Percentiles rank a stretch among this genome's conserved stretches.
Evolutionary conservation across 768 basidiomycete genomes (phyloP).

Genomic region (Suillus hirtellus): DNA sequence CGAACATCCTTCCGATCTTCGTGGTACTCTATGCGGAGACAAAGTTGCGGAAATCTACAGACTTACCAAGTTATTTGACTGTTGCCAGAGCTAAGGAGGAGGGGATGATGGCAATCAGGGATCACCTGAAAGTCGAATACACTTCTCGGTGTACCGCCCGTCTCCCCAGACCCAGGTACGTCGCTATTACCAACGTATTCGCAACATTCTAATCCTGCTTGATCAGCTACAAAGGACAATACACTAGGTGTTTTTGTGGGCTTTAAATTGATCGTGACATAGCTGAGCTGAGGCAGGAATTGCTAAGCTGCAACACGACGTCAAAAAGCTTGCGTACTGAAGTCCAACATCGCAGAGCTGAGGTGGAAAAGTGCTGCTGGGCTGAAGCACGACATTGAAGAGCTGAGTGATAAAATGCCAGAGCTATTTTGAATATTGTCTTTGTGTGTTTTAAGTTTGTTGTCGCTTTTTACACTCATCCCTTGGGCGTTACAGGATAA

Average conservation of each 20-base stretch:
- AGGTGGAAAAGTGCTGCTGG: neutral
- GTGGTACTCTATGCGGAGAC: neutral
- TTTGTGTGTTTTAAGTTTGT: too few relatives aligned
- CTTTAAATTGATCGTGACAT: neutral
- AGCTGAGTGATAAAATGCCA: neutral
- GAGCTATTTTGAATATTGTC: too few relatives aligned
- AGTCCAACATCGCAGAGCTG: neutral
- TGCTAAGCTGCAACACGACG: neutral
- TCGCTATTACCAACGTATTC: neutral
- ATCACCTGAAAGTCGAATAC: neutral
- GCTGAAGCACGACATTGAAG: neutral
- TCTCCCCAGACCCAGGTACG: neutral
- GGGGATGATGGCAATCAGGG: neutral
- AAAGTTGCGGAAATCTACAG: neutral
- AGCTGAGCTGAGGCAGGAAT: neutral
- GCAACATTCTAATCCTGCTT: neutral
- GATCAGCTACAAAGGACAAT: neutral
- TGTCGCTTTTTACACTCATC: too few relatives aligned
- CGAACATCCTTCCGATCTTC: neutral
- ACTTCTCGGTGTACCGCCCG: neutral
- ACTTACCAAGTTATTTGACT: neutral
- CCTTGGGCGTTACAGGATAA: too few relatives aligned
- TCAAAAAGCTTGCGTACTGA: neutral
- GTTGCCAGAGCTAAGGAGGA: neutral
- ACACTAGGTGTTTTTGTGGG: neutral